A percentile compares a stretch with the other conserved stretches of the same genome.
Conservation (phyloP, 768 basidiomycete species). For the Phylloporus sp. region DNA sequence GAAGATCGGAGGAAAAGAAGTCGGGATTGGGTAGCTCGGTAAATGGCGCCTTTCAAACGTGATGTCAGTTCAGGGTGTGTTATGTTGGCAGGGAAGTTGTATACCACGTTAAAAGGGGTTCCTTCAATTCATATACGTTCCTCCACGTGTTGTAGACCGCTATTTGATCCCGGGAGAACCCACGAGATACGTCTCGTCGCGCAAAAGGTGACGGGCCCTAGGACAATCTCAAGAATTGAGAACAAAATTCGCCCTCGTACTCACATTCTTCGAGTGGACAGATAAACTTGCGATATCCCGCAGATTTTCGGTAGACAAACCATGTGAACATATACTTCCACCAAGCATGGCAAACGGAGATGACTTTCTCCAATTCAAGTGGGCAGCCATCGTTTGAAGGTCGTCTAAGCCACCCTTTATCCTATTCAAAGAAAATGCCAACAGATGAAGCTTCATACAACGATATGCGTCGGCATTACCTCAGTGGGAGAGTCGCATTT, state of each 20-base stretch:
- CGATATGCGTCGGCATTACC: slow-evolving; percentile 35
- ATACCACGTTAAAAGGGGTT: slow-evolving; percentile 37
- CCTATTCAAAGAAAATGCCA: slow-evolving; percentile 21
- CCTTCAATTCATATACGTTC: slow-evolving; percentile 24
- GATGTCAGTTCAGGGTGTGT: slow-evolving; percentile 3
- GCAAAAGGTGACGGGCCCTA: slow-evolving; percentile 32
- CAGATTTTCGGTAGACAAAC: slow-evolving; percentile 23
- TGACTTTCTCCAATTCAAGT: slow-evolving; percentile 49
- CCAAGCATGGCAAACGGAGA: slow-evolving; percentile 52
- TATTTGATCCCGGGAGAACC: slow-evolving; percentile 40
- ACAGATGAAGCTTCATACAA: neutral
- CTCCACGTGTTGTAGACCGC: slow-evolving; percentile 39
- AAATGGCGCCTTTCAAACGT: slow-evolving; percentile 39
- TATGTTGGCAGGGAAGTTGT: slow-evolving; percentile 4
- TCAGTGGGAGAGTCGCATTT: slow-evolving; percentile 51
- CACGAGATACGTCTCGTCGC: slow-evolving; percentile 55
- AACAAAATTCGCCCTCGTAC: slow-evolving; percentile 2
- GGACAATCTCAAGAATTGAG: neutral
- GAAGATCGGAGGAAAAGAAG: slow-evolving; percentile 53
- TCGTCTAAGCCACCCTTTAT: slow-evolving; percentile 33
- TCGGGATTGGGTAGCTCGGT: slow-evolving; percentile 53
- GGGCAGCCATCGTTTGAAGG: slow-evolving; percentile 41
- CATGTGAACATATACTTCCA: slow-evolving; percentile 47
- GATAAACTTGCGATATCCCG: slow-evolving; percentile 40
- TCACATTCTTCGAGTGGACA: slow-evolving; percentile 20